Evolutionary conservation across 2,329 filamentous ascomycete species (phyloP), one percentile per base, ranked within the genome.

Genomic region (Penicillium sp.): DNA sequence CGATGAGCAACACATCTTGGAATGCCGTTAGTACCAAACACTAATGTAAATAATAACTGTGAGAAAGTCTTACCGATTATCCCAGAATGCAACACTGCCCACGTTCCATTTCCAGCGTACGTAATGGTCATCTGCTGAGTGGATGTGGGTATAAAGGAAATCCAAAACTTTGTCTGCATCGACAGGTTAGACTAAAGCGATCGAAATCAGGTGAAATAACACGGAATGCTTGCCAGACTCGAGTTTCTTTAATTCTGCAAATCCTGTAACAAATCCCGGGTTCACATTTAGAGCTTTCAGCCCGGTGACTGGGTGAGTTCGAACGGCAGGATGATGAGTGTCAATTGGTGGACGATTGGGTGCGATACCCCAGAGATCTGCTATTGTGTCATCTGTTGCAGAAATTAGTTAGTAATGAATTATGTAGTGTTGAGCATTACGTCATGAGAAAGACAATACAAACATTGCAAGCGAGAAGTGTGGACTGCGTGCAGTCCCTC

Each of bases 331-430:
- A 57, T 80, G 78, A 52, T 79, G 74, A 0, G 74, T 74, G 52
- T 79, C 77, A 54, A 81, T 74, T 0, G 78, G 78, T 8, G 76
- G 69, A 2, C 75, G 69, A 59, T 74, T 77, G 0, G 75, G 74
- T 0, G 69, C 71, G 1, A 68, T 66, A 21, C 71, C 71, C 74
- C 74, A 77, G 9, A 77, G 68, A 45, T 79, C 76, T 21, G 78
- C 55, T 30, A 79, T 78, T 5, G 76, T 79, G 53, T 79, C 77
- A 62, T 78, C 59, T 64, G 26, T 49, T 26, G 8, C 24, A 16
- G 20, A 14, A 14, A 70, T 57, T 78, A 80, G 5, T 86, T 86
- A 63, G 90, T 86, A 58, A 90, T 87, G 52, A 90, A 82, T 66
- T 81, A 30, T 52, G 20, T 16, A n/a, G n/a, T n/a, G n/a, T 20